Base-by-base conservation (phyloP, 257 asterid species). In the Coffea canephora region DNA sequence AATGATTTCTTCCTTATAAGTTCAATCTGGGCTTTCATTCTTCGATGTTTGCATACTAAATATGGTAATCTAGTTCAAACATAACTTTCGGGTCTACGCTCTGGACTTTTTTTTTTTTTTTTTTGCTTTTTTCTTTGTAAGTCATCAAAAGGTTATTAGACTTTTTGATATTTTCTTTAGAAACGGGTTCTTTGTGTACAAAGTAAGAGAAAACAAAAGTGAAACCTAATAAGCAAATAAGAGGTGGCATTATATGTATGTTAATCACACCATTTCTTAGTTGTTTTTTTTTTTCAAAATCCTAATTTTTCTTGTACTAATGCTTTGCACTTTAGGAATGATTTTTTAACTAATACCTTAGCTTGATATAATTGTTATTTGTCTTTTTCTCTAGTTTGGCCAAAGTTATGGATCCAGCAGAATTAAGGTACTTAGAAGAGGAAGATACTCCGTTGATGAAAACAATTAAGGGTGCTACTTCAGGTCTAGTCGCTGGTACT, bases 401-500 rank as follows among this genome's bases (percentile, higher is more conserved):
- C 62, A 64, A 73, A 84, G 80, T 76, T 66, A 96, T 96, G 97
- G 97, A 96, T 83, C 80, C 85, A 14, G 87, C 90, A 57, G 96
- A 91, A 69, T 92, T 90, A 75, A 94, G 95, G 84, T 85, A 87
- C 68, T 79, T 94, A 87, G 99, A 96, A 85, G 97, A 96, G 83
- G 91, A 91, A 81, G 91, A 92, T 76, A 68, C 84, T 79, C 82
- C 69, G 0, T 2, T 64, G 16, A 34, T 9, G 86, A 94, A 94
- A 89, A 90, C 91, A 18, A 75, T 94, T 67, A 94, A 94, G 85
- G 99, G 97, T 64, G 95, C 97, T 78, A 84, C 91, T 80, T 6
- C 88, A 1, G 99, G 99, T 66, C 83, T 94, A 11, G 96, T 82
- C 74, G 92, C 95, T 23, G 99, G 99, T 16, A 91, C 98, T 62